Conservation (phyloP, 257 asterid species). For the Ophiorrhiza pumila region DNA sequence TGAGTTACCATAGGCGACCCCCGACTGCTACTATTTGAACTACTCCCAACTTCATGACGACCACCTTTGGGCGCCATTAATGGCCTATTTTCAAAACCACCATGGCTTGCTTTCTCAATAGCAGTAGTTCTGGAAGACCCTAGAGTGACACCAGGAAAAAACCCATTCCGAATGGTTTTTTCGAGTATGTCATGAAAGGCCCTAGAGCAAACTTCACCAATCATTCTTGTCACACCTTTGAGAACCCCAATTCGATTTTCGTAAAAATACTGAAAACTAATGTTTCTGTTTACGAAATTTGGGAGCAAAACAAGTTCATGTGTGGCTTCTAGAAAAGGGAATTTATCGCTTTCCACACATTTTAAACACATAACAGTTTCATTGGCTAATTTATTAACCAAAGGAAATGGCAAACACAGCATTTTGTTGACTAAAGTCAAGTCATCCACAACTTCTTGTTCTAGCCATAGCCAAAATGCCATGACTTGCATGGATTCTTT, state of each 20-base stretch:
- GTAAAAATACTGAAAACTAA: constrained; percentile 31
- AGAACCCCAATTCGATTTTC: constrained; percentile 35
- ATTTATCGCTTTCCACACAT: constrained; percentile 30
- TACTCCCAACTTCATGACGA: too few relatives aligned
- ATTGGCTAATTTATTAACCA: constrained; percentile 34
- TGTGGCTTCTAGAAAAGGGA: neutral
- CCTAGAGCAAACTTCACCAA: constrained; percentile 35
- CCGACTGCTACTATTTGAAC: neutral
- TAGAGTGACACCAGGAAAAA: neutral
- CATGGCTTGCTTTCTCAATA: neutral
- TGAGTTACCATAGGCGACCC: neutral
- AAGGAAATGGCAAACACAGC: constrained; percentile 24
- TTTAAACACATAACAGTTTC: constrained; percentile 45
- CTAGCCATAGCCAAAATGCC: constrained; percentile 62
- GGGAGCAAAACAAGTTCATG: constrained; percentile 22
- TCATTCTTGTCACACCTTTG: constrained; percentile 21
- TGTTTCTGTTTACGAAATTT: constrained; percentile 14
- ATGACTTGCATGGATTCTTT: constrained; percentile 42
- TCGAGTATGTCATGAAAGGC: constrained; percentile 47
- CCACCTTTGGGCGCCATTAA: neutral
- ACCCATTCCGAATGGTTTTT: neutral
- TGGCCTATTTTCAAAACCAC: neutral
- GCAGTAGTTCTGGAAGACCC: neutral
- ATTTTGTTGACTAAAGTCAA: constrained; percentile 25
- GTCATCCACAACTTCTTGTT: constrained; percentile 24